Conservation (phyloP, 148 eudicot species). For the Rhododendron kiyosumense region DNA sequence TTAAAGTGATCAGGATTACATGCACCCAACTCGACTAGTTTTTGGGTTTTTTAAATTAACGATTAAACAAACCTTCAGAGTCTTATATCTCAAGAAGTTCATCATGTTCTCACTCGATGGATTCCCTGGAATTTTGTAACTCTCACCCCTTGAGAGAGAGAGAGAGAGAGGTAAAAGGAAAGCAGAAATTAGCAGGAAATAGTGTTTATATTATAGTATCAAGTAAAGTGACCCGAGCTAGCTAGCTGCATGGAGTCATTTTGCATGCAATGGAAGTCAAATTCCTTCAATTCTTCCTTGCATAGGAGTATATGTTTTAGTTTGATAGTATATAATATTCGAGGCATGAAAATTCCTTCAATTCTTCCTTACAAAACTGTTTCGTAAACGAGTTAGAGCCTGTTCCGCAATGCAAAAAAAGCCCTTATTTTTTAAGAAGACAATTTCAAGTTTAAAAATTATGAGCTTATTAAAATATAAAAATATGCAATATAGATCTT, state of each 20-base stretch:
- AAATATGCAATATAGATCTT: too few species aligned
- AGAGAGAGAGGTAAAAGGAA: background rate
- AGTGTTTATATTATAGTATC: background rate
- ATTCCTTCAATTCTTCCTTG: background rate
- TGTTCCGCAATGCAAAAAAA: too few species aligned
- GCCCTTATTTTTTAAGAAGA: too few species aligned
- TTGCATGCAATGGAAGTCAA: background rate
- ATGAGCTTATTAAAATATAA: too few species aligned
- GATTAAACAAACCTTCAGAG: background rate
- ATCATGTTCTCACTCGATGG: background rate
- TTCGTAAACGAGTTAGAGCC: too few species aligned
- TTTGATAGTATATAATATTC: background rate
- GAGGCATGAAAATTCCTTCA: background rate
- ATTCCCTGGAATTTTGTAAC: background rate
- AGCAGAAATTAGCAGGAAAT: background rate
- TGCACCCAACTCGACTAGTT: background rate
- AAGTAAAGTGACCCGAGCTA: background rate
- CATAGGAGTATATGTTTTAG: too few species aligned
- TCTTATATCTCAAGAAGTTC: background rate
- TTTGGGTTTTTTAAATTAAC: background rate
- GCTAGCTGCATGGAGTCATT: background rate
- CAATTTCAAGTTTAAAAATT: too few species aligned
- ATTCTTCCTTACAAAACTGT: too few species aligned
- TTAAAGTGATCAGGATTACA: background rate
- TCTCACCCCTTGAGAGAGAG: background rate